Base-by-base conservation (phyloP, 192 early-diverging fungal genomes). In the Rhizoclosmatium sp. region DNA sequence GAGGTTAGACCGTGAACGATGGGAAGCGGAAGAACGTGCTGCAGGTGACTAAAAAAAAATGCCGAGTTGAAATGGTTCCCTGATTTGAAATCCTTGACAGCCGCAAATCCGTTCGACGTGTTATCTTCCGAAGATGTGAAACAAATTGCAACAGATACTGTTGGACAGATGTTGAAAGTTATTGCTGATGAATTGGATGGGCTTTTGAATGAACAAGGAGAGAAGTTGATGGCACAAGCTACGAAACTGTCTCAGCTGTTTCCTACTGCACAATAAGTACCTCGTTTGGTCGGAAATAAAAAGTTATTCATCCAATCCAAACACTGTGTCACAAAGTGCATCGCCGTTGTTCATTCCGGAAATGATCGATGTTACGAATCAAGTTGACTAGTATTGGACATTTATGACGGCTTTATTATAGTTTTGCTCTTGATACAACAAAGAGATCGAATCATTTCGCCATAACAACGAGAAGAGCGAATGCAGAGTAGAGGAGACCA, bases 401-500 rank as follows among this genome's bases (percentile, higher is more conserved):
- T 31, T 0, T 31, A 31, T 31, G 31, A 31, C 0, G 31, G 31
- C 31, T 31, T 31, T 31, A 31, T 31, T 31, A 31, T 31, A 31
- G 31, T 31, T 31, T 31, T 31, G 31, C 31, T 31, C 31, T 31
- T 31, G 31, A 31, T 0, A 31, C 31, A 51, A 51, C 4, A 54
- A 54, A 54, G 51, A 54, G 51, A 54, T 7, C 5, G 51, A 54
- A 54, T 62, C 23, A 62, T 40, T 62, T 62, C 14, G 60, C 19
- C 60, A 62, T 62, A 40, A 62, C 60, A 2, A 96, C 94, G 83
- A 99, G 90, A 47, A 97, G 82, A 7, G 97, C 97, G 86, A 98
- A 99, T 64, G 94, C 95, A 21, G 92, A 92, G 75, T 99, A 99
- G 51, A 99, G 90, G 62, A 99, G 86, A 5, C 91, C 90, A 4